A percentile compares a stretch with the other conserved stretches of the same genome.
phyloP scores from a whole-genome alignment of 768 basidiomycete species.

The Tulasnella sp. region DNA sequence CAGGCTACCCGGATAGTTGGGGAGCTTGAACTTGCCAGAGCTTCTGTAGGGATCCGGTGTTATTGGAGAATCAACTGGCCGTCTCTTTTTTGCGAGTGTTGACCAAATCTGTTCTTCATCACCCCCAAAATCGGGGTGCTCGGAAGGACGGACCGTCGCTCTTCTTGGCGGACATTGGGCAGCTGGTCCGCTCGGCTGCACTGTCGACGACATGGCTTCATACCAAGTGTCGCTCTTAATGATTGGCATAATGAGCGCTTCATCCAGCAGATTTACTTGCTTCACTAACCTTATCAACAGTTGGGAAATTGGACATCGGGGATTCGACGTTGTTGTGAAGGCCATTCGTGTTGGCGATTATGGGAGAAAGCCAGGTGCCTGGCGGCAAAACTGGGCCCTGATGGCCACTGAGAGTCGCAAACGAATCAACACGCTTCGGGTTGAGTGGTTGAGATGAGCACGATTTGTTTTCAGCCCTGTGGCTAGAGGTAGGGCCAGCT shows the following conservation, averaged over 20 bases:
- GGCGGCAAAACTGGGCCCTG: not conserved
- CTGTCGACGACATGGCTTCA: not conserved
- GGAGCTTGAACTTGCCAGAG: not conserved
- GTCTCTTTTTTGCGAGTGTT: conserved; percentile 1
- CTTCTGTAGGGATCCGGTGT: not conserved
- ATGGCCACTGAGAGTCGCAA: not conserved
- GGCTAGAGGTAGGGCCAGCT: not conserved
- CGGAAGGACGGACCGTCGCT: not conserved
- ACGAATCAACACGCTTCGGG: not conserved
- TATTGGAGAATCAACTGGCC: not conserved
- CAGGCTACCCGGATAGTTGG: not conserved
- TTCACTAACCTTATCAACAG: not conserved
- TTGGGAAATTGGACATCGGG: not conserved
- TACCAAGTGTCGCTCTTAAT: not conserved
- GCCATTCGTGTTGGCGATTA: not conserved
- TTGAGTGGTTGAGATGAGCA: not conserved
- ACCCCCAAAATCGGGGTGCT: not conserved
- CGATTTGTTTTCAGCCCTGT: not conserved
- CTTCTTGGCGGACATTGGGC: not conserved
- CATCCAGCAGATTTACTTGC: not conserved
- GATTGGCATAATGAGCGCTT: not conserved
- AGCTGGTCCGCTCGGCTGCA: not conserved
- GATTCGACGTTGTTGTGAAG: not conserved
- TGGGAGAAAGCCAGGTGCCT: not conserved
- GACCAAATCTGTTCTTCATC: conserved; percentile 3